phyloP scores from a whole-genome alignment of 2,329 filamentous ascomycete genomes.

The Penicillium griseofulvum region DNA sequence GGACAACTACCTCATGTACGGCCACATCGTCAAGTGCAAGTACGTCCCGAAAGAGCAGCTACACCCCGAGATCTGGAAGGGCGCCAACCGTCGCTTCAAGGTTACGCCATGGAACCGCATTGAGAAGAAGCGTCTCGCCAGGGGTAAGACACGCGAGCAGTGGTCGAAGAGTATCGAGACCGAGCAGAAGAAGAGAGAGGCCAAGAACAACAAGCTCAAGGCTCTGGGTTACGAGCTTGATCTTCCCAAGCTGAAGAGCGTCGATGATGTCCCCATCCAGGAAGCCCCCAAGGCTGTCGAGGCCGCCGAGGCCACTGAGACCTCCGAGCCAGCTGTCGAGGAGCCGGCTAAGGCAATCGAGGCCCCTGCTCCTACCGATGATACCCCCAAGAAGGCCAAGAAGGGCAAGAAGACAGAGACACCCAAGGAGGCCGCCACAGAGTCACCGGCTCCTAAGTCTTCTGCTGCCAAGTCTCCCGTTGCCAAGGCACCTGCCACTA shows the following conservation, averaged over 20 bases:
- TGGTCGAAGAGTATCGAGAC: conserved; percentile 74
- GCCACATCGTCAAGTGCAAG: conserved; percentile 88
- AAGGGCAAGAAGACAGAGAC: conserved; percentile 32
- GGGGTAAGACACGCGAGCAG: conserved; percentile 68
- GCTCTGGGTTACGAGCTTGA: conserved; percentile 81
- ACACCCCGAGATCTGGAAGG: conserved; percentile 81
- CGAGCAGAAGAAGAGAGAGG: conserved; percentile 68
- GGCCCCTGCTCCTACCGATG: conserved; percentile 23
- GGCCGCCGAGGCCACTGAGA: conserved; percentile 28
- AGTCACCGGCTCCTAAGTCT: conserved; percentile 26
- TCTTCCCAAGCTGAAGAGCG: conserved; percentile 66
- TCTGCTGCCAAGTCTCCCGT: conserved; percentile 14
- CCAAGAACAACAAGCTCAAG: conserved; percentile 72
- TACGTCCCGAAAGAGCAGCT: conserved; percentile 72
- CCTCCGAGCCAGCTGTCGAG: conserved; percentile 14
- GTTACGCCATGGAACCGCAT: conserved; percentile 83
- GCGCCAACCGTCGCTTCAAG: conserved; percentile 87
- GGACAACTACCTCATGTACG: conserved; percentile 95
- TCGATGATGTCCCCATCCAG: conserved; percentile 53
- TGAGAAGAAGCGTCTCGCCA: conserved; percentile 70
- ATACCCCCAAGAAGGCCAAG: conserved; percentile 38
- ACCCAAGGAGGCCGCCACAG: conserved; percentile 21
- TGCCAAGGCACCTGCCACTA: conserved; percentile 16
- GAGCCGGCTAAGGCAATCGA: conserved; percentile 24
- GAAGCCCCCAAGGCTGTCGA: conserved; percentile 35